Evolutionary conservation across 2,329 filamentous ascomycete species (phyloP).

Genomic region (Nothophoma quercina): DNA sequence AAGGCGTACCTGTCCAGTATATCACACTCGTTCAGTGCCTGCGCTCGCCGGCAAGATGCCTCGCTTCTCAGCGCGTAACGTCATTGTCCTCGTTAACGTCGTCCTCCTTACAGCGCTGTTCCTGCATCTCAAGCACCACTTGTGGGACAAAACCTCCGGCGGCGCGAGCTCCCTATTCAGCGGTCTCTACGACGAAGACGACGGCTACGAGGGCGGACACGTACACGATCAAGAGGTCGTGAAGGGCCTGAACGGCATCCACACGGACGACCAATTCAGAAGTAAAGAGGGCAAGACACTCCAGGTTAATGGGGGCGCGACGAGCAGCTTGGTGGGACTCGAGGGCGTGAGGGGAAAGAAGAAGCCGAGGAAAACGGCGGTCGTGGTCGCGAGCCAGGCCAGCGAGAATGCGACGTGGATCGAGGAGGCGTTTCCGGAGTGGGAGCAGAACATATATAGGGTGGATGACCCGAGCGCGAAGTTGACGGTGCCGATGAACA

Average conservation of each 20-base stretch:
- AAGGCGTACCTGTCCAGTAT: no score
- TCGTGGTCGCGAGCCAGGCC: slow-evolving; percentile 51
- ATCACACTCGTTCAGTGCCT: slow-evolving; percentile 4
- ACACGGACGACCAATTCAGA: slow-evolving; percentile 3
- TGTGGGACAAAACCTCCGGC: slow-evolving; percentile 29
- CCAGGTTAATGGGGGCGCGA: slow-evolving; percentile 19
- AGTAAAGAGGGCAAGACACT: slow-evolving; percentile 21
- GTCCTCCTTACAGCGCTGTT: slow-evolving; percentile 36
- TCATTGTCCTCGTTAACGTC: slow-evolving; percentile 31
- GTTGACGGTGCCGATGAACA: slow-evolving; percentile 56
- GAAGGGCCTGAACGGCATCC: slow-evolving; percentile 6
- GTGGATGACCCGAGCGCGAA: slow-evolving; percentile 50
- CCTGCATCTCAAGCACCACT: slow-evolving; percentile 40
- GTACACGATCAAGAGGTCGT: slow-evolving; percentile 1
- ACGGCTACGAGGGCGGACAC: slow-evolving; percentile 9
- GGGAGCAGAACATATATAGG: slow-evolving; percentile 53
- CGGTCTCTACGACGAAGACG: slow-evolving; percentile 1
- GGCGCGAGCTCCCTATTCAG: slow-evolving; percentile 5
- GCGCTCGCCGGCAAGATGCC: slow-evolving; percentile 32
- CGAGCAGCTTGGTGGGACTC: neutral
- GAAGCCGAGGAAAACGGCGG: slow-evolving; percentile 37
- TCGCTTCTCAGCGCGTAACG: slow-evolving; percentile 41
- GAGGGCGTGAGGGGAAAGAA: neutral
- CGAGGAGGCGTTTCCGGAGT: slow-evolving; percentile 46
- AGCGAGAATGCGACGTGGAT: slow-evolving; percentile 53